These are phyloP conservation scores for Nepenthes mirabilis DNA, from an alignment of 148 eudicot genomes.

Conservation along the genomic window DNA sequence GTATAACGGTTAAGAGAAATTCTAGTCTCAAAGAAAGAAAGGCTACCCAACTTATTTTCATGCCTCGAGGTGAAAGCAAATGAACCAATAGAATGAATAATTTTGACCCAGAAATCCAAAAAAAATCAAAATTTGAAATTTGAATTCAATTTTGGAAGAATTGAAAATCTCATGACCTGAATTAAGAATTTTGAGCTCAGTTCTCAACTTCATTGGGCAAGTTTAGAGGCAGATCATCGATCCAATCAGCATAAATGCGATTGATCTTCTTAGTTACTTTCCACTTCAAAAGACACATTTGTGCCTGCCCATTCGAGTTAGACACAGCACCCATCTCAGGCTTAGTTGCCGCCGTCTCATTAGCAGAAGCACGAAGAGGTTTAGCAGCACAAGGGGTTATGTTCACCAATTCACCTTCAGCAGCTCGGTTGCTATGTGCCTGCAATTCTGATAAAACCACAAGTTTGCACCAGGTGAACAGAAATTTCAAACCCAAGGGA, in stretches of 20 bases:
- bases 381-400: slow-evolving; percentile 13
- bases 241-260: slow-evolving; percentile 78
- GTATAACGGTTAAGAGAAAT: too few species aligned
- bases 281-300: slow-evolving; percentile 43
- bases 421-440: slow-evolving; percentile 21
- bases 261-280: slow-evolving; percentile 49
- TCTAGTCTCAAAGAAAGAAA: too few species aligned
- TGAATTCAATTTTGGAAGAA: too few species aligned
- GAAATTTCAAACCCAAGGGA: background rate
- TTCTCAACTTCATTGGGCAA: slow-evolving; percentile 23
- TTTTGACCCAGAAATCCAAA: too few species aligned
- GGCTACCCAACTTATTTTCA: too few species aligned
- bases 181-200: slow-evolving; percentile 2
- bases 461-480: background rate
- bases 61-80: too few species aligned
- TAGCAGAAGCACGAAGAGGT: slow-evolving; percentile 14
- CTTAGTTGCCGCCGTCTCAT: slow-evolving; percentile 17
- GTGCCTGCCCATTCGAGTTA: slow-evolving; percentile 24
- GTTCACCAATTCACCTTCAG: slow-evolving; percentile 27
- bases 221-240: slow-evolving; percentile 44
- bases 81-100: too few species aligned
- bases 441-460: slow-evolving; percentile 33
- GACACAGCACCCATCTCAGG: slow-evolving; percentile 1
- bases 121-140: too few species aligned
- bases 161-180: background rate